Evolutionary conservation across 228 moss, liverwort and hornwort genomes (phyloP).

Genomic region (Sphagnum magellanicum): DNA sequence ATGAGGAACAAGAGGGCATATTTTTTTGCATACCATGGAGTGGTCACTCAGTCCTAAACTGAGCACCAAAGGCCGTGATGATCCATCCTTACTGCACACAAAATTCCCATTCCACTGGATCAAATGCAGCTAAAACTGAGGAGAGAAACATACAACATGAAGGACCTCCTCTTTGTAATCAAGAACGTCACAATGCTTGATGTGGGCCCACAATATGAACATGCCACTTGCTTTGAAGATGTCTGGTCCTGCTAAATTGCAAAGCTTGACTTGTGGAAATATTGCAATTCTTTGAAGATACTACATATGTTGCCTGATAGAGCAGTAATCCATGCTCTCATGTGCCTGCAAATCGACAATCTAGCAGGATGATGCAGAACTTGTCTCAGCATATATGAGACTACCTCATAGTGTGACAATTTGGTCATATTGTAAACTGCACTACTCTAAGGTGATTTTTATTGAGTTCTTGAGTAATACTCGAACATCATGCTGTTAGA

Average conservation of each 20-base stretch:
- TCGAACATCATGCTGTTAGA: too few species aligned
- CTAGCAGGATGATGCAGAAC: too few species aligned
- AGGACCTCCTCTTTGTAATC: background rate
- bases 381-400: too few species aligned
- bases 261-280: background rate
- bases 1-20: background rate
- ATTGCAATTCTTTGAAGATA: background rate
- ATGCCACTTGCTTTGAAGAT: background rate
- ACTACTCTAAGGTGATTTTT: too few species aligned
- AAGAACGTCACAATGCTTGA: too few species aligned
- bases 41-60: conserved; percentile 82
- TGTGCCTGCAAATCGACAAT: too few species aligned
- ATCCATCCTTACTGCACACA: conserved; percentile 56
- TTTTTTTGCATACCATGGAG: conserved; percentile 49
- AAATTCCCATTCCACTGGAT: background rate
- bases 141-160: background rate
- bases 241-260: background rate
- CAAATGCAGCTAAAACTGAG: background rate
- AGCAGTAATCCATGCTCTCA: background rate
- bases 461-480: too few species aligned
- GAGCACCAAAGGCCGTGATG: conserved; percentile 66
- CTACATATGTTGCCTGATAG: background rate
- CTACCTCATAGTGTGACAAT: too few species aligned
- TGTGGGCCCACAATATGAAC: too few species aligned
- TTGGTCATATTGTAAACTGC: too few species aligned